Percentiles rank a stretch among this genome's conserved stretches.
These are phyloP conservation scores for Plasmopara viticola DNA, from an alignment of 352 stramenopile species.

Conservation along the genomic window DNA sequence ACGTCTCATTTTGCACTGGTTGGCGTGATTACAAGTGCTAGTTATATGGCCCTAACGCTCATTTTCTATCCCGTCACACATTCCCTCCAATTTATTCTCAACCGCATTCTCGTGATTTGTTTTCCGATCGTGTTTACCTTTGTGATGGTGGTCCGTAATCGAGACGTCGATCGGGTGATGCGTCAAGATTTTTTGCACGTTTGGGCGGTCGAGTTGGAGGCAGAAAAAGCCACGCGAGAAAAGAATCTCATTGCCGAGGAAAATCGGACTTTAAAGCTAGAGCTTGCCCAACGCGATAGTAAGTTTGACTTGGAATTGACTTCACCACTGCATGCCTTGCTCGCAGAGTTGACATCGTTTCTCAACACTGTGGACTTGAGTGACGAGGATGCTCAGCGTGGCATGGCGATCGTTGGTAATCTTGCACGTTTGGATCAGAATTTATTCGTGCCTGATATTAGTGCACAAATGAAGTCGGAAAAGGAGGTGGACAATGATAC, in stretches of 20 bases:
- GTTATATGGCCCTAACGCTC: conserved; percentile 56
- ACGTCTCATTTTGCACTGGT: conserved; percentile 63
- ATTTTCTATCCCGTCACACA: conserved; percentile 62
- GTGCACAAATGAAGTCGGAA: conserved; percentile 74
- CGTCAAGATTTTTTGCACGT: conserved; percentile 78
- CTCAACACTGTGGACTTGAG: conserved; percentile 64
- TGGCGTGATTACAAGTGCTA: conserved; percentile 41
- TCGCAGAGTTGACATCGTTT: conserved; percentile 74
- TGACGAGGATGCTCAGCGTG: conserved; percentile 42
- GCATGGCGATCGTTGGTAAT: conserved; percentile 57
- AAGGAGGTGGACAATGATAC: conserved; percentile 76
- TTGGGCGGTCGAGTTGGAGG: conserved; percentile 66
- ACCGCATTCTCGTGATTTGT: conserved; percentile 57
- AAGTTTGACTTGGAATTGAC: conserved; percentile 71
- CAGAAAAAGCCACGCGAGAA: conserved; percentile 58
- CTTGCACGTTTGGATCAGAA: conserved; percentile 76
- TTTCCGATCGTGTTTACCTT: conserved; percentile 62
- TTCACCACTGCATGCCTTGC: conserved; percentile 58
- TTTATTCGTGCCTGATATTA: conserved; percentile 75
- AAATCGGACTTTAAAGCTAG: conserved; percentile 73
- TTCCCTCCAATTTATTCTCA: conserved; percentile 56
- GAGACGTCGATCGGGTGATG: conserved; percentile 69
- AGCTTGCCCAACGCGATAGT: conserved; percentile 65
- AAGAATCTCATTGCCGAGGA: conserved; percentile 81
- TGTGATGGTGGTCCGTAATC: conserved; percentile 66